Conservation (phyloP, 1,284 basidiomycete genomes). For the Pseudozyma sp. region DNA sequence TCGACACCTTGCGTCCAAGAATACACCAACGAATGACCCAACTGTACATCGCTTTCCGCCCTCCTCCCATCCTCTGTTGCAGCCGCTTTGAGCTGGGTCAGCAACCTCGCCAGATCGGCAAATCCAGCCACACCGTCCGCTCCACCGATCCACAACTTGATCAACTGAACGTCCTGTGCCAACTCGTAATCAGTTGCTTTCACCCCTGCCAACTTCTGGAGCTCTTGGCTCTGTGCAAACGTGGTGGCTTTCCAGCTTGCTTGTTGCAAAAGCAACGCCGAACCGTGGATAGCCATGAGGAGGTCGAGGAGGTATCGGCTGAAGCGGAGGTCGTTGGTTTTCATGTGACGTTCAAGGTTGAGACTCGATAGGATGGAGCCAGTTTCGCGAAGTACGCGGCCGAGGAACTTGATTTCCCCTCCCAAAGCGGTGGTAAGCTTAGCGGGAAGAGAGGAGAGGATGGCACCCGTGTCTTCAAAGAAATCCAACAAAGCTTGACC, state of each 20-base stretch:
- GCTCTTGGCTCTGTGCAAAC: constrained; percentile 4
- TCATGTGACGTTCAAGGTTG: constrained; percentile 27
- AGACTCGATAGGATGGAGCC: constrained; percentile 7
- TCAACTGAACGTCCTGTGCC: constrained; percentile 32
- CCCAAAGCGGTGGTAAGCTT: not conserved
- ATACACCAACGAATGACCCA: constrained; percentile 38
- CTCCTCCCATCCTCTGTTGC: constrained; percentile 4
- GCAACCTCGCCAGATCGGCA: constrained; percentile 27
- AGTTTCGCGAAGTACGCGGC: constrained; percentile 9
- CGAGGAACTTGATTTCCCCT: constrained; percentile 23
- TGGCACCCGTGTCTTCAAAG: constrained; percentile 66
- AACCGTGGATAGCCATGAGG: constrained; percentile 37
- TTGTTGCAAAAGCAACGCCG: constrained; percentile 46
- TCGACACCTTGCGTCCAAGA: constrained; percentile 16
- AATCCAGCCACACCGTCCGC: constrained; percentile 24
- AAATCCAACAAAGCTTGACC: constrained; percentile 69
- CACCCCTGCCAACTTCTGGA: constrained; percentile 30
- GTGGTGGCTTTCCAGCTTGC: constrained; percentile 29
- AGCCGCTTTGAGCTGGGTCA: constrained; percentile 27
- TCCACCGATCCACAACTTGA: constrained; percentile 37
- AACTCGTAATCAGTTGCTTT: constrained; percentile 7
- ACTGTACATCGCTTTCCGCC: constrained; percentile 18
- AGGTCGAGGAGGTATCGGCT: constrained; percentile 46
- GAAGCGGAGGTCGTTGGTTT: constrained; percentile 34
- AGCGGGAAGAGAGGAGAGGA: constrained; percentile 21